Base-by-base conservation (phyloP, 2,329 filamentous ascomycete genomes). In the Thermothelomyces thermophilus region DNA sequence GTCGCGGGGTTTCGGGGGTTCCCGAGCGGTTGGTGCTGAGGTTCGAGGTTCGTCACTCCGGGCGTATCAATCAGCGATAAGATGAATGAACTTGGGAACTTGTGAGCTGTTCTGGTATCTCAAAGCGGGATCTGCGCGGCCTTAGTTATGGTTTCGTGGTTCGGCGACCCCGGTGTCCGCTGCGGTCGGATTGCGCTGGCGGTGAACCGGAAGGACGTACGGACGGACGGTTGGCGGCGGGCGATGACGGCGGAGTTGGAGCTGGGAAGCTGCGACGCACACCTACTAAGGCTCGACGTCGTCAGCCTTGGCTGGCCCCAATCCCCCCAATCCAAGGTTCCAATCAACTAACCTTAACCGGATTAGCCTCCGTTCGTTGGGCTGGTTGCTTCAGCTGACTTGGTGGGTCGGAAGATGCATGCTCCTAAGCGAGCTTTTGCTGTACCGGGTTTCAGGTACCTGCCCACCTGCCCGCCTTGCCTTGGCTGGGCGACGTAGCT, bases 401-500 rank as follows among this genome's bases (percentile, higher is more conserved):
- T 26, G 24, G 24, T 26, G 24, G 24, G 24, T 9, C 24, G n/a
- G n/a, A 26, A 26, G 24, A 26, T 9, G 24, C 24, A 30, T 48
- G 36, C 48, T 45, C 33, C 24, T 45, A 45, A 20, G 41, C 44
- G 43, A 42, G 52, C 33, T 46, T 52, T 47, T 16, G 20, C 33
- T 10, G 14, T 51, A 54, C 14, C 52, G 44, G 33, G 43, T 41
- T n/a, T 3, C 30, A 58, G 53, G 50, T 52, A 59, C 54, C 50
- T 41, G 37, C 43, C 47, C 33, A 11, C 33, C 33, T 14, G 30
- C 30, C 30, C 30, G 30, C 30, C 30, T 31, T 31, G 44, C 44
- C 48, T 51, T 50, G 43, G 33, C 43, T 45, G 43, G 52, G 41
- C 48, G 48, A 54, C 52, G 58, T 56, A 61, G 57, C 57, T 61